Conservation (phyloP, 495 filamentous ascomycete genomes). For the Tuber melanosporum region DNA sequence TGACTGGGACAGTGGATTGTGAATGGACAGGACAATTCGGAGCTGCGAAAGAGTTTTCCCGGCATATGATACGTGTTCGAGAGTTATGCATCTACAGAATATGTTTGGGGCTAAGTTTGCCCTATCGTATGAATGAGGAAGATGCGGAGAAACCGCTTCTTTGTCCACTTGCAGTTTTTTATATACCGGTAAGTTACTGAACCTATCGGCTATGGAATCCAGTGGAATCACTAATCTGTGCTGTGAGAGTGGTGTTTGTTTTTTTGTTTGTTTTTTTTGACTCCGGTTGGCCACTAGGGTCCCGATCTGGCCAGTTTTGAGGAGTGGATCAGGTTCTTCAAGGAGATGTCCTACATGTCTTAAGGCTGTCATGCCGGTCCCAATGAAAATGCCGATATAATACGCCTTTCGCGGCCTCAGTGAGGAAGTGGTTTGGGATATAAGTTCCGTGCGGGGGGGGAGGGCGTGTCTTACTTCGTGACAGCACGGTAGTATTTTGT, state of each 20-base stretch:
- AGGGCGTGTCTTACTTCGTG: neutral
- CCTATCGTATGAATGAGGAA: neutral
- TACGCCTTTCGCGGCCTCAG: neutral
- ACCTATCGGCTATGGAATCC: neutral
- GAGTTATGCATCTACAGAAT: neutral
- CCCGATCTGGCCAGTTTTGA: neutral
- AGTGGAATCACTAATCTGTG: neutral
- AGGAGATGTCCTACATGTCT: neutral
- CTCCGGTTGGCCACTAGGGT: neutral
- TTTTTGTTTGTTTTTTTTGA: neutral
- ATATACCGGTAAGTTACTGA: neutral
- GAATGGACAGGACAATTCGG: neutral
- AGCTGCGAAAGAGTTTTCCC: slow-evolving; percentile 2
- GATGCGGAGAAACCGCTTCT: neutral
- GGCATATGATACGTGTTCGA: slow-evolving; percentile 4
- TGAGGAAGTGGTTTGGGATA: neutral
- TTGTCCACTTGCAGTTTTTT: neutral
- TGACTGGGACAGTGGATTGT: neutral
- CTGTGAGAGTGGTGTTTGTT: neutral
- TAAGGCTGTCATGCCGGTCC: neutral
- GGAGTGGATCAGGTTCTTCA: neutral
- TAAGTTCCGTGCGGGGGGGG: neutral
- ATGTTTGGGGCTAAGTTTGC: neutral
- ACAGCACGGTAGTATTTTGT: neutral
- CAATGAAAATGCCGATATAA: neutral